A percentile compares a stretch with the other conserved stretches of the same genome.
Conservation (phyloP, 768 basidiomycete genomes). For the Tricholoma bakamatsutake region DNA sequence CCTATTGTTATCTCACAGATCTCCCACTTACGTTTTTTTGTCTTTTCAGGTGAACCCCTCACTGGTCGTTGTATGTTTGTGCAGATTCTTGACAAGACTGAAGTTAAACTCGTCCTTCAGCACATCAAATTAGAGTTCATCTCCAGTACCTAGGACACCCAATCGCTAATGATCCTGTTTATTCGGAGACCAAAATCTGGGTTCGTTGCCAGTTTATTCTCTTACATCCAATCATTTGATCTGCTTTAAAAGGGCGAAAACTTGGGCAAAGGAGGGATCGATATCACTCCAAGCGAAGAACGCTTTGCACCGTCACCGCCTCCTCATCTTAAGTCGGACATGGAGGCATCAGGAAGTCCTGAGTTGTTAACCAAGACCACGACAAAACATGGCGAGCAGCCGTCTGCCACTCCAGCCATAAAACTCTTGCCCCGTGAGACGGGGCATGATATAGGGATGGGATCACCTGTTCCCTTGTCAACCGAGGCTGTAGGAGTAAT, state of each 20-base stretch:
- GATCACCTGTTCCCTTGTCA: conserved; percentile 77
- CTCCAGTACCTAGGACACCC: conserved; percentile 91
- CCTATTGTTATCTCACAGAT: conserved; percentile 4
- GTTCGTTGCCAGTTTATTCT: conserved; percentile 26
- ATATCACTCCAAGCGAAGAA: conserved; percentile 61
- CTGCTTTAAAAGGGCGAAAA: conserved; percentile 48
- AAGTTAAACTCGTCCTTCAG: conserved; percentile 32
- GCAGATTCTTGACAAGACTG: neutral
- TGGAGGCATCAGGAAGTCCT: conserved; percentile 37
- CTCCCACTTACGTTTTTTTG: conserved; percentile 1
- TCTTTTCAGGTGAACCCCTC: conserved; percentile 70
- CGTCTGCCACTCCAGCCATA: conserved; percentile 7
- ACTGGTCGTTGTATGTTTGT: conserved; percentile 83
- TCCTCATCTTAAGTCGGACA: conserved; percentile 35
- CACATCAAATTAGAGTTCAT: conserved; percentile 97
- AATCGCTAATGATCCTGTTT: conserved; percentile 94
- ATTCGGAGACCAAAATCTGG: conserved; percentile 78
- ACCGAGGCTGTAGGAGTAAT: conserved; percentile 76
- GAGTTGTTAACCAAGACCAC: conserved; percentile 32
- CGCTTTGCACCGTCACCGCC: conserved; percentile 59
- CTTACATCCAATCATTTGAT: conserved; percentile 4
- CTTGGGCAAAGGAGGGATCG: conserved; percentile 77
- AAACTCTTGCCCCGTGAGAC: conserved; percentile 77
- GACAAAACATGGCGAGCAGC: conserved; percentile 7
- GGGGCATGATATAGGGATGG: conserved; percentile 83